Conservation (phyloP, 139 green algal species). For the Prasinococcaceae sp. region DNA sequence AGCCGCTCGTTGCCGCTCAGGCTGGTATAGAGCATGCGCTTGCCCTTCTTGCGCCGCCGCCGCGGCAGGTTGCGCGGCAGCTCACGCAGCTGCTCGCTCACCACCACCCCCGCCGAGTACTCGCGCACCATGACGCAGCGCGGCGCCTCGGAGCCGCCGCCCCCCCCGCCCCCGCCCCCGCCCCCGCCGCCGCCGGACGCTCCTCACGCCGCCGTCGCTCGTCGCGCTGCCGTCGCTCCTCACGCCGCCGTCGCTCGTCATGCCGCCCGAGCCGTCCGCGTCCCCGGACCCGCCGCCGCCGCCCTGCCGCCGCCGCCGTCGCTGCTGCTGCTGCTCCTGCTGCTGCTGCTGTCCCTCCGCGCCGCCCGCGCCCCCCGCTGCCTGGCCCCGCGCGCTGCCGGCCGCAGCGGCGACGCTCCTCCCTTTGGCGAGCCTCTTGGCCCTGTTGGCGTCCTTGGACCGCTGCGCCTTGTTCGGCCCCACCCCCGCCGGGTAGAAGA, state of each 20-base stretch:
- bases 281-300: not conserved
- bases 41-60: slow-evolving; percentile 5
- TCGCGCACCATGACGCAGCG: slow-evolving; percentile 24
- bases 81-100: slow-evolving; percentile 21
- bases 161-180: not conserved
- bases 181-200: not conserved
- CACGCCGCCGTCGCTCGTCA: not conserved
- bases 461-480: no score
- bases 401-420: no score
- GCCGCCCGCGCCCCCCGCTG: no score
- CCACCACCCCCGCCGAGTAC: slow-evolving; percentile 40
- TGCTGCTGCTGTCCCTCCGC: no score
- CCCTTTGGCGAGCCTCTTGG: no score
- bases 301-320: no score
- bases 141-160: not conserved
- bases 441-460: no score
- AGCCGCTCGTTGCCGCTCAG: slow-evolving; percentile 8
- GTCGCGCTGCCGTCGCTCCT: not conserved
- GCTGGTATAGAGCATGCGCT: not conserved
- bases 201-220: not conserved
- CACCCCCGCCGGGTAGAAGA: slow-evolving; percentile 14
- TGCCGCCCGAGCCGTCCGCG: not conserved
- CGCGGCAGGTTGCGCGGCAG: not conserved
- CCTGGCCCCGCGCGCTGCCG: no score
- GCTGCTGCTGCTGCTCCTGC: no score